Evolutionary conservation across 176 grass and related monocot species (phyloP).

Genomic region (Bothriochloa decipiens): DNA sequence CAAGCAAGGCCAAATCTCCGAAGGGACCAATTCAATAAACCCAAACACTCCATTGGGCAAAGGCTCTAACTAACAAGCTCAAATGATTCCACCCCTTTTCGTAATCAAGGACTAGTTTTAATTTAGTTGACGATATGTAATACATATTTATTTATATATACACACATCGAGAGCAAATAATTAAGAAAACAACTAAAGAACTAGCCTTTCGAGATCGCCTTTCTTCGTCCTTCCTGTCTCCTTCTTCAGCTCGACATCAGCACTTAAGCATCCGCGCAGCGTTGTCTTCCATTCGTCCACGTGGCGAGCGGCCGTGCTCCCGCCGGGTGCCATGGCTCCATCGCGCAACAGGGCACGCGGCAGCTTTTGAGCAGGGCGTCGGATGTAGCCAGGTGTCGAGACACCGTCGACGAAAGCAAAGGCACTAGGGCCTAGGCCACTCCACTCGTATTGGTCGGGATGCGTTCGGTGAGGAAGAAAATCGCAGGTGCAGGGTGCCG

Average conservation of each 20-base stretch:
- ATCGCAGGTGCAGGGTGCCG: not conserved
- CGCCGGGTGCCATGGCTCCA: not conserved
- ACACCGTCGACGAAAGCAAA: not conserved
- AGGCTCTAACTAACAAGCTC: not conserved
- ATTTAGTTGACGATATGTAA: not conserved
- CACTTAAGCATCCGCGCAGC: not conserved
- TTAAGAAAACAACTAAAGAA: not conserved
- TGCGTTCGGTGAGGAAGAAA: not conserved
- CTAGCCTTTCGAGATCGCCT: not conserved
- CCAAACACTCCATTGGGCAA: not conserved
- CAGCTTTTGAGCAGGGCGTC: not conserved
- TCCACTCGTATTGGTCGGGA: not conserved
- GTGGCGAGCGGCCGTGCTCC: not conserved
- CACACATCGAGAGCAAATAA: too few species aligned
- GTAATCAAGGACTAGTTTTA: not conserved
- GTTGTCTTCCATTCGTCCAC: not conserved
- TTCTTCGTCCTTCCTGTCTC: not conserved
- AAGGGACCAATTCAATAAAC: conserved; percentile 2
- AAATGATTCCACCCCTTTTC: conserved; percentile 5
- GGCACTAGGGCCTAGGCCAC: not conserved
- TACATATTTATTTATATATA: too few species aligned
- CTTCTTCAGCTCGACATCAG: not conserved
- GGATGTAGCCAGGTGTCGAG: conserved; percentile 1
- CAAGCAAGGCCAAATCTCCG: not conserved
- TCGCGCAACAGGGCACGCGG: not conserved